Conservation (phyloP, 257 asterid species). For the Fraxinus americana region DNA sequence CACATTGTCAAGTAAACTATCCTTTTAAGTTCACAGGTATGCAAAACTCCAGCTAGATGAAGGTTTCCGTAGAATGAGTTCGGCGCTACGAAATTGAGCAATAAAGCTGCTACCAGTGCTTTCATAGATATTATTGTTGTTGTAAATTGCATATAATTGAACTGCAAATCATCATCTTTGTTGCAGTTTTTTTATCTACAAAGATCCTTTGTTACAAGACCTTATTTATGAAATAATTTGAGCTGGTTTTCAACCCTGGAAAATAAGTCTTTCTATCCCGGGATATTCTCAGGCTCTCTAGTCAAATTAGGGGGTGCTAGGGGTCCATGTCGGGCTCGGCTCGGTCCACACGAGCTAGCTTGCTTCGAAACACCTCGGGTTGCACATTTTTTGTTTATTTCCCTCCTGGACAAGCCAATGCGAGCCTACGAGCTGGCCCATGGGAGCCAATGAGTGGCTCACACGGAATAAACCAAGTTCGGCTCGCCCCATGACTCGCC, state of each 20-base stretch:
- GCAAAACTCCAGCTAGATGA: slow-evolving; percentile 15
- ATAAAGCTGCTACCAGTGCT: slow-evolving; percentile 24
- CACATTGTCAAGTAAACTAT: background rate
- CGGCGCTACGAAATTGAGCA: slow-evolving; percentile 6
- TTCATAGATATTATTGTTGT: slow-evolving; percentile 26
- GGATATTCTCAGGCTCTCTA: background rate
- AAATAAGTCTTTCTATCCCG: background rate
- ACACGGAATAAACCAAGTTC: too few species aligned
- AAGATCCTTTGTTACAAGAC: background rate
- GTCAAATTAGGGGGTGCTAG: background rate
- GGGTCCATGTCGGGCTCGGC: too few species aligned
- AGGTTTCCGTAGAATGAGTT: background rate
- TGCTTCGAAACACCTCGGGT: too few species aligned
- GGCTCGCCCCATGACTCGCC: too few species aligned
- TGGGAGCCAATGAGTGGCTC: too few species aligned
- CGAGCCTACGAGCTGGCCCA: too few species aligned
- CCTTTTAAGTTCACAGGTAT: background rate
- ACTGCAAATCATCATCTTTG: slow-evolving; percentile 8
- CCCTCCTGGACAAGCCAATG: too few species aligned
- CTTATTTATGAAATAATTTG: background rate
- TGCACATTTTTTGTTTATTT: too few species aligned
- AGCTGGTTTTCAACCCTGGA: background rate
- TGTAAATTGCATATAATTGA: slow-evolving; percentile 30
- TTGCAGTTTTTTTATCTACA: slow-evolving; percentile 11
- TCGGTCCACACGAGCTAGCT: too few species aligned